Evolutionary conservation across 768 basidiomycete species (phyloP).

Genomic region (Filobasidium wieringae): DNA sequence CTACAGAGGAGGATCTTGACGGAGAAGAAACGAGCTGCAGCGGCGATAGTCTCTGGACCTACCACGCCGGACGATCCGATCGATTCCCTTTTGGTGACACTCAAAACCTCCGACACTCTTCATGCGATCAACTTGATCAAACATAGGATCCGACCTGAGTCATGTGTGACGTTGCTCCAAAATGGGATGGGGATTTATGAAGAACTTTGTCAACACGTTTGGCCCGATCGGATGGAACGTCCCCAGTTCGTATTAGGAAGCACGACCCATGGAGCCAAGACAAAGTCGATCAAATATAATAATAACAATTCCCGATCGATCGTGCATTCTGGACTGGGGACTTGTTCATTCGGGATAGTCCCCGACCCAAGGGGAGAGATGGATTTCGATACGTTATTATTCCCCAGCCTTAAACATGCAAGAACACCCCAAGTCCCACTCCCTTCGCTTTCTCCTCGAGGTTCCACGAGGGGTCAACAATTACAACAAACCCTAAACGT

Average conservation of each 20-base stretch:
- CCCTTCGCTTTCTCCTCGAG: conserved; percentile 31
- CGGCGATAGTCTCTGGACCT: too few species aligned
- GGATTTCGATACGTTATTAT: conserved; percentile 26
- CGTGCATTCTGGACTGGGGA: conserved; percentile 59
- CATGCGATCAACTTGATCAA: conserved; percentile 50
- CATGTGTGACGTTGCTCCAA: conserved; percentile 83
- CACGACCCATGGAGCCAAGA: conserved; percentile 66
- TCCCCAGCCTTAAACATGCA: conserved; percentile 3
- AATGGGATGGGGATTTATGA: conserved; percentile 94
- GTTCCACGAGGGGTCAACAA: conserved; percentile 46
- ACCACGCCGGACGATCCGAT: conserved; percentile 41
- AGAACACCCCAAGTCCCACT: conserved; percentile 17
- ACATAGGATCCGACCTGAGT: conserved; percentile 52
- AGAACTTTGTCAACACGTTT: conserved; percentile 53
- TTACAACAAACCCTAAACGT: conserved; percentile 52
- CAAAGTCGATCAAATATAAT: conserved; percentile 27
- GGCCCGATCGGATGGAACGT: conserved; percentile 57
- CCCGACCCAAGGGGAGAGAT: conserved; percentile 47
- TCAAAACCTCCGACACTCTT: conserved; percentile 61
- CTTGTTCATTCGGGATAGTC: conserved; percentile 65
- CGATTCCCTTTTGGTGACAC: conserved; percentile 66
- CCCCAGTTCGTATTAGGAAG: conserved; percentile 77
- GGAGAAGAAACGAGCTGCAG: too few species aligned
- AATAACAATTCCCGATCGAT: conserved; percentile 36
- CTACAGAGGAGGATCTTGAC: too few species aligned